Base-by-base conservation (phyloP, 2,329 filamentous ascomycete species). In the Pseudogymnoascus sp. region DNA sequence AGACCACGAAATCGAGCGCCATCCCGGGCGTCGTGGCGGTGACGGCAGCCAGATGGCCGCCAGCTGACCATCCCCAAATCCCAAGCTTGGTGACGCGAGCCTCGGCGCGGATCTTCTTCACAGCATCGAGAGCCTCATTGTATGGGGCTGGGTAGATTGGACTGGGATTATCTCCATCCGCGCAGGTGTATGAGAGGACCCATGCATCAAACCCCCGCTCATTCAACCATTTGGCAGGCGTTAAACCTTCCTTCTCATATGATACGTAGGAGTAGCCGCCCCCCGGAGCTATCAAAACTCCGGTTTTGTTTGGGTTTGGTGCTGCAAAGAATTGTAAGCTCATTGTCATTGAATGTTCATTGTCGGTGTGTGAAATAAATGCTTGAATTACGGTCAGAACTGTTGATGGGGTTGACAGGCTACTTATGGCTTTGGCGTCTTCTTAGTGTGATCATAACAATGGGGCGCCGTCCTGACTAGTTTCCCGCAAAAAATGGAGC, bases 1-100 rank as follows among this genome's bases (percentile, higher is more conserved):
- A 60, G 60, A 70, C 66, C 47, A 62, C 66, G 47, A 70, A 68
- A 59, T 70, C 66, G 20, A 70, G 35, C 3, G 28, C 30, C 14
- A 62, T 61, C n/a, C 38, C 60, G 6, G 64, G 66, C 57, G 66
- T 62, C 20, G 66, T 68, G 11, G 62, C 64, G 11, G 64, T 67
- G 39, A 68, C 53, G 9, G 67, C 65, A 4, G 65, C 65, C 2
- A 70, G 64, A 25, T 70, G 68, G 2, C 64, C 68, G 37, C 68
- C 68, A 1, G 68, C 67, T 12, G 63, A 64, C 28, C 65, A 70
- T 8, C 68, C 68, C 66, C 68, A 68, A 60, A 69, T 61, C 4
- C 68, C 68, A 15, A 70, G 62, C 14, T 33, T 66, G 20, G 59
- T 58, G n/a, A 67, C 62, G 11, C 61, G 62, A 7, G 53, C 60